Base-by-base conservation (phyloP, 1,284 basidiomycete genomes). In the Phellopilus nigrolimitatus region DNA sequence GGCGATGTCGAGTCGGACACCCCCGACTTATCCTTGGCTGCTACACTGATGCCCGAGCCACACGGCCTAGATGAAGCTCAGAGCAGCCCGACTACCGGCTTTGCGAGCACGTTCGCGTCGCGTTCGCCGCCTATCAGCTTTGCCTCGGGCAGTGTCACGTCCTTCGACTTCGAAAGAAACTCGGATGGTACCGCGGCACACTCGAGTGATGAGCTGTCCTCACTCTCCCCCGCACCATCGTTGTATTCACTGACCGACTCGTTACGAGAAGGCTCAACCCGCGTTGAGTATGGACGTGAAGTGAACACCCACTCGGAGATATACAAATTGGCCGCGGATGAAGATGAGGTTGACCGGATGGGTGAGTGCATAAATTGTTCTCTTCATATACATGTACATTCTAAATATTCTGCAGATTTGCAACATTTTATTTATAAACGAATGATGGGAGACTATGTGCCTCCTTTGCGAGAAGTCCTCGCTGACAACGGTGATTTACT, bases 281-380 rank as follows among this genome's bases (percentile, higher is more conserved):
- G 73, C 43, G 72, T 79, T 33, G 84, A 88, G 60, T 82, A 78
- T 55, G 87, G 87, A 0, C 71, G 87, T 30, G 74, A 71, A 21
- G 63, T 89, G 42, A 88, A 89, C 66, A 87, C 80, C 56, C 84
- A 85, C 56, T 88, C 86, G 0, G 83, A 89, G 42, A 75, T 88
- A 3, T 89, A 89, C 62, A 75, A 74, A 30, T 69, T 90, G 17
- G 83, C 87, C 10, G 87, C 84, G 21, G 88, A 90, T 58, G 80
- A 82, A 6, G 83, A 87, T 59, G 87, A 90, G 60, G 66, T 83
- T 22, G 71, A 79, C 24, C 76, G 87, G 49, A 73, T 88, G 28
- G 74, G 87, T 87, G 57, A 46, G 77, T 67, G 10, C 37, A 22
- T 13, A 40, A 19, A 33, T 27, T 51, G 38, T 46, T 27, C 27